A percentile compares a stretch with the other conserved stretches of the same genome.
These are phyloP conservation scores for Sphagnum magellanicum DNA, from an alignment of 228 moss, liverwort and hornwort species.

Conservation along the genomic window DNA sequence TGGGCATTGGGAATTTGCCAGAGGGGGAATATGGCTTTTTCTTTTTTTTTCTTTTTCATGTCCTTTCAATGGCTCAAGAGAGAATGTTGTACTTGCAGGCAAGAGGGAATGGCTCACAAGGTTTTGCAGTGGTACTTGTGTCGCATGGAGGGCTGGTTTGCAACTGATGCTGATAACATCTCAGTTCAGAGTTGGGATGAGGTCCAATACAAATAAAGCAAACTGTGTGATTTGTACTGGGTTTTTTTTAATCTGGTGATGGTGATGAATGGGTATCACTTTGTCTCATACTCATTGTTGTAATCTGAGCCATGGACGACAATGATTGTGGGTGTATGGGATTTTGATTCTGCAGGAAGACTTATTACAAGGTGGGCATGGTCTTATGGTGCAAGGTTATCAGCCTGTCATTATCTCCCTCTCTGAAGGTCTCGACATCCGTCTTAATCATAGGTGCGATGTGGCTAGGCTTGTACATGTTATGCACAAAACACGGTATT, in stretches of 20 bases:
- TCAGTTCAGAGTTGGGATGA: slow-evolving; percentile 69
- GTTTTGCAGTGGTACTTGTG: slow-evolving; percentile 67
- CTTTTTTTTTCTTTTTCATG: too few relatives aligned
- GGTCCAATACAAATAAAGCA: slow-evolving; percentile 14
- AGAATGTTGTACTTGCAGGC: slow-evolving; percentile 16
- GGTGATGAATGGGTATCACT: too few relatives aligned
- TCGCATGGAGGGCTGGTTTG: slow-evolving; percentile 71
- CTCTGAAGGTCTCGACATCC: slow-evolving; percentile 81
- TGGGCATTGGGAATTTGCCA: too few relatives aligned
- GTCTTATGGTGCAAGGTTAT: slow-evolving; percentile 89
- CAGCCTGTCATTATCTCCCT: slow-evolving; percentile 74
- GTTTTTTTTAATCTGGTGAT: background rate
- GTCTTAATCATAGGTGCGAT: slow-evolving; percentile 66
- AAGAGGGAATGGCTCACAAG: slow-evolving; percentile 44
- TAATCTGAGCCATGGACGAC: too few relatives aligned
- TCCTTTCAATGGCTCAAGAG: too few relatives aligned
- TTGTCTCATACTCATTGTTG: too few relatives aligned
- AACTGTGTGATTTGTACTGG: background rate
- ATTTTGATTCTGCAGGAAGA: slow-evolving; percentile 52
- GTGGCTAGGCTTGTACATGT: background rate
- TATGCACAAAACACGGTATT: too few relatives aligned
- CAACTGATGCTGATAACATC: slow-evolving; percentile 50
- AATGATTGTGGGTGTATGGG: too few relatives aligned
- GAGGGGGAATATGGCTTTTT: too few relatives aligned
- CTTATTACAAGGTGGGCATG: slow-evolving; percentile 91